Conservation (phyloP, 2,329 filamentous ascomycete species). For the Pseudogymnoascus sp. region DNA sequence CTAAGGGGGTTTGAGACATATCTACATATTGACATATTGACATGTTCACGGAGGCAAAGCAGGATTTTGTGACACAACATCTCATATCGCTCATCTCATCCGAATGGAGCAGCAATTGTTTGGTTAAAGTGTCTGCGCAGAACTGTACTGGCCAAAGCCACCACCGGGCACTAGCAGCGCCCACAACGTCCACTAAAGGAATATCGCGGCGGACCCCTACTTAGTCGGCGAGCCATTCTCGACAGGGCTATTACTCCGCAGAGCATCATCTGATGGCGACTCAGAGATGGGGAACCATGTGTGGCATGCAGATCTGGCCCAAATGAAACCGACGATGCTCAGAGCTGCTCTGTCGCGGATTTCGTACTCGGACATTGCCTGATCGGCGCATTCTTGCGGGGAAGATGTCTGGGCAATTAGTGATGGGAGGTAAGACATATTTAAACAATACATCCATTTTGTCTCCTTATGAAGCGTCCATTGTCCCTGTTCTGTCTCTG, state of each 20-base stretch:
- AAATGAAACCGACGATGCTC: slow-evolving; percentile 5
- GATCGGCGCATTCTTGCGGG: background rate
- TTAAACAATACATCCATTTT: background rate
- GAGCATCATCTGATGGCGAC: slow-evolving; percentile 1
- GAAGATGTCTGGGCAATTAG: background rate
- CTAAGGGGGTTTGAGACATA: background rate
- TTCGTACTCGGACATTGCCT: background rate
- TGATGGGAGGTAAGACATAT: background rate
- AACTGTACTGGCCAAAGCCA: background rate
- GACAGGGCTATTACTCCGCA: slow-evolving; percentile 6
- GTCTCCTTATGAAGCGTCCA: background rate
- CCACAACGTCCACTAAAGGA: background rate
- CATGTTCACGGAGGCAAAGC: background rate
- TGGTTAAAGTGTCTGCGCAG: background rate
- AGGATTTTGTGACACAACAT: background rate
- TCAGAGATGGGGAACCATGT: background rate
- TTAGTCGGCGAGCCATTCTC: background rate
- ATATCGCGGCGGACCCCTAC: background rate
- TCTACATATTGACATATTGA: background rate
- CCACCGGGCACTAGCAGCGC: background rate
- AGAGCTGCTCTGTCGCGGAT: background rate
- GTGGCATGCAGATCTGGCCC: background rate
- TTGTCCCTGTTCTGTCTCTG: background rate
- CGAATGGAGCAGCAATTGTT: background rate
- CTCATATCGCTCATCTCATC: background rate